These are phyloP conservation scores for Xylariaceae sp. DNA, from an alignment of 2,329 filamentous ascomycete genomes.

Conservation along the genomic window DNA sequence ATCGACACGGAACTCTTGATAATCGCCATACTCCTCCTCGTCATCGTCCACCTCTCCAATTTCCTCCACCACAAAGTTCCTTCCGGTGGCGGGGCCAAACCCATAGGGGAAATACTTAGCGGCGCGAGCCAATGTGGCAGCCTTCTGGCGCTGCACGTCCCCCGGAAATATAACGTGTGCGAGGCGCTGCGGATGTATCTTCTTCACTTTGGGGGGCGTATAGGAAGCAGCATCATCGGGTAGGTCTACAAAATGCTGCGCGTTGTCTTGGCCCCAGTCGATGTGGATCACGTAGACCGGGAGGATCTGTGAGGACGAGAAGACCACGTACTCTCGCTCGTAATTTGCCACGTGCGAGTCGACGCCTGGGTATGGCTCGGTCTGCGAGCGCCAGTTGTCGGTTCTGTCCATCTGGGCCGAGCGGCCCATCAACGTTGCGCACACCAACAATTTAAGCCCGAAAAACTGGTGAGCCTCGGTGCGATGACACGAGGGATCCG, in stretches of 20 bases:
- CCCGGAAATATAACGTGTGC: constrained; percentile 38
- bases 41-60: constrained; percentile 50
- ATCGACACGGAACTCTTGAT: constrained; percentile 42
- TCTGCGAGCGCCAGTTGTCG: constrained; percentile 38
- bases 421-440: constrained; percentile 53
- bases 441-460: constrained; percentile 51
- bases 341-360: constrained; percentile 48
- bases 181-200: constrained; percentile 20
- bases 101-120: constrained; percentile 55
- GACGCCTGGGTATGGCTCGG: constrained; percentile 35
- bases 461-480: constrained; percentile 42
- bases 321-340: constrained; percentile 50
- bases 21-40: constrained; percentile 51
- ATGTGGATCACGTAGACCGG: constrained; percentile 54
- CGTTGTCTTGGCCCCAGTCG: constrained; percentile 43
- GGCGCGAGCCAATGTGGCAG: constrained; percentile 47
- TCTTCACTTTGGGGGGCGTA: constrained; percentile 20
- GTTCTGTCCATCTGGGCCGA: constrained; percentile 38
- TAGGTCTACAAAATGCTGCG: neutral
- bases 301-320: constrained; percentile 49
- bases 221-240: constrained; percentile 26
- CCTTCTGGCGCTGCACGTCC: constrained; percentile 45
- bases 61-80: constrained; percentile 52
- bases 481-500: constrained; percentile 35
- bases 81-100: constrained; percentile 50